Base-by-base conservation (phyloP, 805 yeast species). In the Metschnikowia colocasiae region DNA sequence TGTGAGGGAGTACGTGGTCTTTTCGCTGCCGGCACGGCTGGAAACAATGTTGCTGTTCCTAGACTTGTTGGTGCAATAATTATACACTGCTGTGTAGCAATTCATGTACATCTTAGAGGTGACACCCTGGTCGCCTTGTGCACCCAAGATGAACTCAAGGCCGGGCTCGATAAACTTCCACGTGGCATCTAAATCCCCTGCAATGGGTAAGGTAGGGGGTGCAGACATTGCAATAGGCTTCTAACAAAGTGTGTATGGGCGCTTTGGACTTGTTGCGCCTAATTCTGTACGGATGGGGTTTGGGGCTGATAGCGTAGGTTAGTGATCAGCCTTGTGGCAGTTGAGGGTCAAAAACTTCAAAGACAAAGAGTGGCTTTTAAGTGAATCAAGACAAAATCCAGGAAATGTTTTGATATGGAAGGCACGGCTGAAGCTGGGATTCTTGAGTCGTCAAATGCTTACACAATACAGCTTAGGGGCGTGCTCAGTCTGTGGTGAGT, bases 31-130 rank as follows among this genome's bases (percentile, higher is more conserved):
- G 10, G 41, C 23, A 1, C 53, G 45, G 33, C 46, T 27, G n/a
- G 50, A 35, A 47, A 55, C 40, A 49, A 49, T 26, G 55, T 46
- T 29, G 57, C 56, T 36, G 47, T 71, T 73, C 42, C 88, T 74
- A 4, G 90, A 82, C 54, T 84, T 83, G 58, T 84, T 83, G 37
- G 89, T 91, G 71, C 98, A 91, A 63, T 87, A 91, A 68, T 91
- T 90, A 71, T 90, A 92, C 52, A 92, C 85, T 4, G 95, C 92
- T 1, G 97, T 88, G 67, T 91, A 91, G 49, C 92, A 86, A 55
- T 85, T 85, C 86, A 90, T 87, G 67, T 88, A 90, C 83, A 85
- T 80, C 53, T 63, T 80, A 38, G 82, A 72, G 25, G 84, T 82
- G 39, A 85, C 77, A 3, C 85, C 83, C 47, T 81, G 80, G 51